These are phyloP conservation scores for Aspergillus costaricaensis DNA, from an alignment of 2,329 filamentous ascomycete genomes.

Conservation along the genomic window DNA sequence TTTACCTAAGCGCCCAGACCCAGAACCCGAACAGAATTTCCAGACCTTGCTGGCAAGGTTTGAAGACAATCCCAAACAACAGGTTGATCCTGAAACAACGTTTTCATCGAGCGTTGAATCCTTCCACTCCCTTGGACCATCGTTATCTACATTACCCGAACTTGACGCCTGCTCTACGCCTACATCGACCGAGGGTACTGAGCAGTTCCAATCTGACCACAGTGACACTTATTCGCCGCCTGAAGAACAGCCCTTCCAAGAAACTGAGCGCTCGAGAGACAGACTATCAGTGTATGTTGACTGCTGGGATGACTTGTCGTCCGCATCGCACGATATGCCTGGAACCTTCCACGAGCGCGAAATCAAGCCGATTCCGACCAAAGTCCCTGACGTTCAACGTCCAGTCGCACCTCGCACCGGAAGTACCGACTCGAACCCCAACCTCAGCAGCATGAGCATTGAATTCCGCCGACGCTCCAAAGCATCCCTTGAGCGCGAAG, in stretches of 20 bases:
- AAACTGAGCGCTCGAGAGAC: slow-evolving; percentile 32
- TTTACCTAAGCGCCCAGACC: slow-evolving; percentile 25
- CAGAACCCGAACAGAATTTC: slow-evolving; percentile 36
- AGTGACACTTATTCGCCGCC: background rate
- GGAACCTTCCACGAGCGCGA: slow-evolving; percentile 13
- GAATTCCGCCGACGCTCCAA: slow-evolving; percentile 58
- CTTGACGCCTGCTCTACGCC: slow-evolving; percentile 26
- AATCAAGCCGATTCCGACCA: background rate
- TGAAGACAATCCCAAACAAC: slow-evolving; percentile 32
- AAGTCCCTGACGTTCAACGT: slow-evolving; percentile 5
- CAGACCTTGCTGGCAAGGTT: slow-evolving; percentile 43
- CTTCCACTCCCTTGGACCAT: slow-evolving; percentile 43
- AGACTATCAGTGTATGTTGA: slow-evolving; percentile 7
- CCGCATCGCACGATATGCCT: slow-evolving; percentile 2
- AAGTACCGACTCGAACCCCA: slow-evolving; percentile 30
- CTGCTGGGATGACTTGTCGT: slow-evolving; percentile 11
- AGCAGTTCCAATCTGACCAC: background rate
- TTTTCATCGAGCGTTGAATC: slow-evolving; percentile 44
- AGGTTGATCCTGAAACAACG: slow-evolving; percentile 30
- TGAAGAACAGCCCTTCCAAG: slow-evolving; percentile 1
- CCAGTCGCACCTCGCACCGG: background rate
- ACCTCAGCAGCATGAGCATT: slow-evolving; percentile 33
- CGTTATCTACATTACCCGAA: slow-evolving; percentile 24
- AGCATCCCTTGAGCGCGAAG: slow-evolving; percentile 56
- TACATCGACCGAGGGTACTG: slow-evolving; percentile 11